Base-by-base conservation (phyloP, 1,284 basidiomycete genomes). In the Trametes versicolor region DNA sequence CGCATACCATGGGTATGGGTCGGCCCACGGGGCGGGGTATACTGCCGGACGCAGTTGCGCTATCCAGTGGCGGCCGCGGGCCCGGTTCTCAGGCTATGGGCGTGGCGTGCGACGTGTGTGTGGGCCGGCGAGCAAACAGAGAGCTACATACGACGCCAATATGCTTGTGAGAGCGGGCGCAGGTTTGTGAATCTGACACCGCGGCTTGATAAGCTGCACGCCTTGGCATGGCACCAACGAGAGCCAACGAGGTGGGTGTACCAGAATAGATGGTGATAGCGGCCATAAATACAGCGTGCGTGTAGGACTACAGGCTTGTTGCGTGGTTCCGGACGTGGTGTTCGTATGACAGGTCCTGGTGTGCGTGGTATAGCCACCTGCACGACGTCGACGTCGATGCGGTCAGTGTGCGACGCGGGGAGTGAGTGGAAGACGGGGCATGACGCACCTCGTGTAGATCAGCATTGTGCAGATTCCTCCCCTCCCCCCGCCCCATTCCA, bases 91-190 rank as follows among this genome's bases (percentile, higher is more conserved):
- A 41, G 10, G 29, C 50, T 12, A 13, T 17, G 5, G 27, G 25
- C 23, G 39, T 29, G 37, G n/a, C 19, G 51, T 17, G 37, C 37
- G 15, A 39, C 37, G 25, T 37, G 34, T 32, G 32, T 36, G 32
- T 5, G 51, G 19, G 32, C 32, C n/a, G 37, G 25, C n/a, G 17
- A 7, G 37, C 53, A 55, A 62, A 62, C 61, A 62, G 29, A 43
- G 51, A 23, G 39, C 61, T 19, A 57, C 61, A 62, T 5, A 25
- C 39, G 21, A 57, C 32, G 55, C 61, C 41, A 57, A 57, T 56
- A 23, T 51, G 61, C 54, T 45, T 62, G 54, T 45, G 19, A 17
- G 41, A 29, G 25, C 17, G 2, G 27, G 54, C 29, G 29, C 29
- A 32, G 13, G 21, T 36, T 17, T 37, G 29, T 29, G 27, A 29